These are phyloP conservation scores for Gliomastix tumulicola DNA, from an alignment of 2,329 filamentous ascomycete genomes.

Conservation along the genomic window DNA sequence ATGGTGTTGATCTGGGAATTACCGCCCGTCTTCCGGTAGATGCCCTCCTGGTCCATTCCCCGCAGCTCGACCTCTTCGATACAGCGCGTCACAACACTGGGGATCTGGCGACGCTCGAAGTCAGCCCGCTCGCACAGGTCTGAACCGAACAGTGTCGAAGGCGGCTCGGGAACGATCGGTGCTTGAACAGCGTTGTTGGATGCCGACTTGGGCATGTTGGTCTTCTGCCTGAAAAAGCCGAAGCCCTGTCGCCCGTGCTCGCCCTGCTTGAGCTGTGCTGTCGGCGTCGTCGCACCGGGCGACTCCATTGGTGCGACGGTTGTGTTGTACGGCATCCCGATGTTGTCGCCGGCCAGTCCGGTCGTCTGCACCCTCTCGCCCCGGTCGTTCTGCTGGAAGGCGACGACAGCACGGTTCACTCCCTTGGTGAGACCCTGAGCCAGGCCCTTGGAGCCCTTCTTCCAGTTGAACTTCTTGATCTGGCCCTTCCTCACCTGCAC, in stretches of 20 bases:
- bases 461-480: conserved; percentile 97
- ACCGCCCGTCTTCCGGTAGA: conserved; percentile 95
- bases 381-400: conserved; percentile 55
- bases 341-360: conserved; percentile 54
- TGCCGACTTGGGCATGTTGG: conserved; percentile 42
- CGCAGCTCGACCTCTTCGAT: conserved; percentile 94
- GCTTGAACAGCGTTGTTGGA: conserved; percentile 32
- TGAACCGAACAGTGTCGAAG: conserved; percentile 72
- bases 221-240: conserved; percentile 62
- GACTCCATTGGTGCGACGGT: conserved; percentile 49
- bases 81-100: conserved; percentile 83
- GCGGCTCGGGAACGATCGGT: conserved; percentile 38
- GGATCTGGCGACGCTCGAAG: conserved; percentile 82
- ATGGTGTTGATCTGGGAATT: conserved; percentile 86
- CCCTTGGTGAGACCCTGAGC: conserved; percentile 93
- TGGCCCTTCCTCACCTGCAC: conserved; percentile 93
- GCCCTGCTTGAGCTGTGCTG: conserved; percentile 13
- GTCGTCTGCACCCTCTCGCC: conserved; percentile 48
- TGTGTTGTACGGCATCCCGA: conserved; percentile 66
- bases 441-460: conserved; percentile 89
- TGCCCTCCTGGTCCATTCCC: conserved; percentile 95
- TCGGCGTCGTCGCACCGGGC: conserved; percentile 19
- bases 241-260: conserved; percentile 51
- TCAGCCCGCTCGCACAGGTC: conserved; percentile 82
- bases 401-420: conserved; percentile 83